These are phyloP conservation scores for Pseudoturritis turrita DNA, from an alignment of 345 rosid genomes.

Conservation along the genomic window DNA sequence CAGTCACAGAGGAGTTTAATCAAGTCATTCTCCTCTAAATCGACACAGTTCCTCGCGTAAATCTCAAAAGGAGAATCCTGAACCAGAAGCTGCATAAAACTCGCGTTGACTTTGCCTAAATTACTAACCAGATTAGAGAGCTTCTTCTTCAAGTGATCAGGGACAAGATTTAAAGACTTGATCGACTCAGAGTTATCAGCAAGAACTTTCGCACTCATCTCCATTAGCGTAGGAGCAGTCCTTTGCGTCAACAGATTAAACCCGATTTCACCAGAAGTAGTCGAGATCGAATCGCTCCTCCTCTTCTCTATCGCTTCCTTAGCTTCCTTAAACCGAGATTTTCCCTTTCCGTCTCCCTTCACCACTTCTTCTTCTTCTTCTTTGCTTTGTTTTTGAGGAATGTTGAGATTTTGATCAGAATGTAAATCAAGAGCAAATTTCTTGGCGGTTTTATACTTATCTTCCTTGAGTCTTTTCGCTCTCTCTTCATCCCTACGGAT, in stretches of 20 bases:
- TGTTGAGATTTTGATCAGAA: background rate
- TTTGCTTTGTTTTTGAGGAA: background rate
- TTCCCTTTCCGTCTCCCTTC: background rate
- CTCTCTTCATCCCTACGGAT: background rate
- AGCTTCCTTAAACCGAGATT: slow-evolving; percentile 30
- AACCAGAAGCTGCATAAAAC: slow-evolving; percentile 37
- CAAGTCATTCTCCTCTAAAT: slow-evolving; percentile 34
- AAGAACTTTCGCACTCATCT: slow-evolving; percentile 35
- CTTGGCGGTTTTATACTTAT: background rate
- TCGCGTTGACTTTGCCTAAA: slow-evolving; percentile 25
- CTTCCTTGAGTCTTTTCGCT: background rate
- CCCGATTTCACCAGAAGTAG: background rate
- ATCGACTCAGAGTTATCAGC: slow-evolving; percentile 35
- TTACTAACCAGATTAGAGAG: slow-evolving; percentile 28
- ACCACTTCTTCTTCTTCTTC: background rate
- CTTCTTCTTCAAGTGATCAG: slow-evolving; percentile 37
- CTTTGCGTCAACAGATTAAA: background rate
- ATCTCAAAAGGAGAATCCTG: slow-evolving; percentile 40
- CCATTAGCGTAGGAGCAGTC: slow-evolving; percentile 32
- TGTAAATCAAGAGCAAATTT: background rate
- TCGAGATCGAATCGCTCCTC: background rate
- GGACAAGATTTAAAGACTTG: slow-evolving; percentile 36
- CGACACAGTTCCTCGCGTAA: slow-evolving; percentile 25
- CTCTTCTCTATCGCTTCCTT: slow-evolving; percentile 29
- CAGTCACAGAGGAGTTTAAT: slow-evolving; percentile 28